Evolutionary conservation across 2,329 filamentous ascomycete species (phyloP).

Genomic region (Ophiocordyceps camponoti-saundersi): DNA sequence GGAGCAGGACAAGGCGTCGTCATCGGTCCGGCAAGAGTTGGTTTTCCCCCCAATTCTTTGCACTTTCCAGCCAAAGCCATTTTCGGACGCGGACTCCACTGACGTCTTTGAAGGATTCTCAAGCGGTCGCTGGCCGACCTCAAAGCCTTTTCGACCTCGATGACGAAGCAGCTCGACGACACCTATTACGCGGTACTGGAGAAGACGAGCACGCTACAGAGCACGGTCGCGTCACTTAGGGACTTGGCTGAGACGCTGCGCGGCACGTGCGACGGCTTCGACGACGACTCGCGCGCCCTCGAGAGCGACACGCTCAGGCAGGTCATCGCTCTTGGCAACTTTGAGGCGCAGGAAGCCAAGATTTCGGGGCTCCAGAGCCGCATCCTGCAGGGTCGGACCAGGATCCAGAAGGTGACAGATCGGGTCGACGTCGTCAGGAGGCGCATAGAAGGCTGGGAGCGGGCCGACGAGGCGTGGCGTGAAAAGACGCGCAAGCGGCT

Average conservation of each 20-base stretch:
- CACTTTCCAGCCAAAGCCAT: neutral
- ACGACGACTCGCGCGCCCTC: conserved; percentile 39
- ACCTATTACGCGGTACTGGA: conserved; percentile 60
- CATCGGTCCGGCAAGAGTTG: conserved; percentile 14
- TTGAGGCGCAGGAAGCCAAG: conserved; percentile 45
- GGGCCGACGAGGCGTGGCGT: conserved; percentile 49
- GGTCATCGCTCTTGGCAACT: conserved; percentile 42
- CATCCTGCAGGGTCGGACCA: conserved; percentile 40
- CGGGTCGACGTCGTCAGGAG: conserved; percentile 47
- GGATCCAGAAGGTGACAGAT: conserved; percentile 39
- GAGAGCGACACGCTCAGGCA: conserved; percentile 42
- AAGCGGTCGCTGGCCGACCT: conserved; percentile 35
- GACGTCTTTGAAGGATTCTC: conserved; percentile 11
- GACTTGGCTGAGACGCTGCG: conserved; percentile 47
- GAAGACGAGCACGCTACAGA: conserved; percentile 46
- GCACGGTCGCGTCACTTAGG: conserved; percentile 45
- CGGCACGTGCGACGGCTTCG: conserved; percentile 40
- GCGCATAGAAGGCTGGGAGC: conserved; percentile 51
- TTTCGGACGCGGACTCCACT: neutral
- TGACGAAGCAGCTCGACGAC: conserved; percentile 51
- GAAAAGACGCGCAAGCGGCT: conserved; percentile 47
- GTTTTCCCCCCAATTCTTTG: conserved; percentile 1
- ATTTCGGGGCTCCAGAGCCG: conserved; percentile 45
- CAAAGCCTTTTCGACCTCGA: conserved; percentile 40
- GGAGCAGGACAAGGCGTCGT: conserved; percentile 16